Percentiles rank a stretch among this genome's conserved stretches.
phyloP scores from a whole-genome alignment of 257 asterid species.

The Vinca minor region DNA sequence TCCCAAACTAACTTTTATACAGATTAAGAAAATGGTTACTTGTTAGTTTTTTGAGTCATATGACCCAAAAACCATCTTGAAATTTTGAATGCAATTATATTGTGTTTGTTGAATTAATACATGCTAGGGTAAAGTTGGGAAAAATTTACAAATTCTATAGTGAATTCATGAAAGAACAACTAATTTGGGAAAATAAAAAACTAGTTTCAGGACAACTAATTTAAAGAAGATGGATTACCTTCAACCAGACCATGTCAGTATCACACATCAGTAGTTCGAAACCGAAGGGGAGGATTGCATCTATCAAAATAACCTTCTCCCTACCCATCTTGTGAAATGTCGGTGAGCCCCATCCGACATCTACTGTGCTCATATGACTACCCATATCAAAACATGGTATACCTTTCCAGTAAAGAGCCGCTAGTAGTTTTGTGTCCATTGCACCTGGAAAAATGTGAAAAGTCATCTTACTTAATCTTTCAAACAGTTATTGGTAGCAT shows the following conservation, averaged over 20 bases:
- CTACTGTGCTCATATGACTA: slow-evolving; percentile 94
- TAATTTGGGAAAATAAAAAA: too few relatives aligned
- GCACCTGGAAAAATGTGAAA: slow-evolving; percentile 52
- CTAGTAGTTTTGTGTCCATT: slow-evolving; percentile 86
- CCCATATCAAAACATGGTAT: slow-evolving; percentile 96
- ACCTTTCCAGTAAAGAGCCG: slow-evolving; percentile 97
- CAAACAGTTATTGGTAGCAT: slow-evolving; percentile 15
- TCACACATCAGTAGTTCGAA: slow-evolving; percentile 94
- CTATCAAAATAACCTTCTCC: slow-evolving; percentile 83
- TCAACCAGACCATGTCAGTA: slow-evolving; percentile 98
- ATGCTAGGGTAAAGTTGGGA: too few relatives aligned
- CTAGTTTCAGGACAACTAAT: too few relatives aligned
- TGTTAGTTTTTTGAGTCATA: too few relatives aligned
- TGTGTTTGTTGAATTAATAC: too few relatives aligned
- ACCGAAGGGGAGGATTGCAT: slow-evolving; percentile 76
- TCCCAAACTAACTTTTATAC: too few relatives aligned
- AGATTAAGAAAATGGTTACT: too few relatives aligned
- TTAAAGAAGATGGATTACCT: slow-evolving; percentile 47
- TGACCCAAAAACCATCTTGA: too few relatives aligned
- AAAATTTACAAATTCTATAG: too few relatives aligned
- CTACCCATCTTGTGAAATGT: slow-evolving; percentile 97
- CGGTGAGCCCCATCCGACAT: slow-evolving; percentile 96
- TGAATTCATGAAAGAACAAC: too few relatives aligned
- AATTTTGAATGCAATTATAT: too few relatives aligned
- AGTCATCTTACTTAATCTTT: slow-evolving; percentile 5